Base-by-base conservation (phyloP, 306 rosid genomes). In the Glycyrrhiza uralensis region DNA sequence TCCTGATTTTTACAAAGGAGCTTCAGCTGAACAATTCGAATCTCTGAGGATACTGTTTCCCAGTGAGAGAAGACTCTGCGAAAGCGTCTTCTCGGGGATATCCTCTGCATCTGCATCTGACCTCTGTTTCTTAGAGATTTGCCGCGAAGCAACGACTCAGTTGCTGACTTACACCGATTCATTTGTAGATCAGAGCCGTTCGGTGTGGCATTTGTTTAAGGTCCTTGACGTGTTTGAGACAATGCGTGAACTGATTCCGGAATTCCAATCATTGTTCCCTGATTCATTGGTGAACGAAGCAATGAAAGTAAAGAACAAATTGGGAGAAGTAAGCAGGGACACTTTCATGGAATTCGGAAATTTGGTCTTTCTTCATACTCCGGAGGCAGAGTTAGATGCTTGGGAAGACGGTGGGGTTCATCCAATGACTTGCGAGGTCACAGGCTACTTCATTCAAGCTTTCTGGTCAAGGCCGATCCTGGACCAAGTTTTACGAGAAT, bases 101-200 rank as follows among this genome's bases (percentile, higher is more conserved):
- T 73, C 86, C 12, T 75, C 87, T 7, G 65, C 84, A 14, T 78
- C 92, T 4, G 75, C 87, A 17, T 80, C 85, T 0, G 85, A 88
- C 12, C 81, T 79, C 46, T 88, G 92, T 20, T 90, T 92, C 81
- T 75, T 81, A 79, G 88, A 89, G 80, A 83, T 89, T 28, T 92
- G 94, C 61, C 71, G 87, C 1, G 87, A 86, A 47, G 77, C 87
- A 7, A 72, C 80, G 44, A 70, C 83, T 72, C 85, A 88, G 77
- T 82, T 89, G 2, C 61, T 88, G 64, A 88, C 78, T 33, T 85
- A 83, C 6, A 87, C 90, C 0, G 85, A 78, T 24, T 90, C 82
- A 0, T 72, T 85, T 0, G 89, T 88, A 0, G 83, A 87, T 5
- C 78, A 86, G 20, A 84, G 80, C 57, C 79, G 87, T 11, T 77